Conservation (phyloP, 495 filamentous ascomycete species). For the Tuber microsphaerosporum region DNA sequence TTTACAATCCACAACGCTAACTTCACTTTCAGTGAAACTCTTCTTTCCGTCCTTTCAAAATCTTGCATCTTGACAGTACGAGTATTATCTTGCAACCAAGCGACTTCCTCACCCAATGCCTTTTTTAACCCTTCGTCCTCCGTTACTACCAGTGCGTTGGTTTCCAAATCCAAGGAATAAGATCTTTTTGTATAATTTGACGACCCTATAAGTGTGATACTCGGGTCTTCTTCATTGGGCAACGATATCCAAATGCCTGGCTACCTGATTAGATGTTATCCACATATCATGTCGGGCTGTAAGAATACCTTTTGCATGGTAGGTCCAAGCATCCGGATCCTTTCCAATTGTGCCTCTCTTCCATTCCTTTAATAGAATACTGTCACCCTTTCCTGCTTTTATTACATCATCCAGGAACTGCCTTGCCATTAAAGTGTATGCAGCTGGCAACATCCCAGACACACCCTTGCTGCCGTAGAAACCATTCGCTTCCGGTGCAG, state of each 20-base stretch:
- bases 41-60: slow-evolving; percentile 68
- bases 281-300: background rate
- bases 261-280: background rate
- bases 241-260: slow-evolving; percentile 76
- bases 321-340: slow-evolving; percentile 82
- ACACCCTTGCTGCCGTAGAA: slow-evolving; percentile 87
- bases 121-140: slow-evolving; percentile 64
- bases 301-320: slow-evolving; percentile 73
- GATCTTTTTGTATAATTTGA: slow-evolving; percentile 95
- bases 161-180: slow-evolving; percentile 85
- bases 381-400: slow-evolving; percentile 51
- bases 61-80: slow-evolving; percentile 61
- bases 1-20: slow-evolving; percentile 74
- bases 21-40: slow-evolving; percentile 76
- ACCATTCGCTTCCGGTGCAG: slow-evolving; percentile 90
- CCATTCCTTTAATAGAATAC: slow-evolving; percentile 82
- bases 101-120: slow-evolving; percentile 67
- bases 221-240: slow-evolving; percentile 53
- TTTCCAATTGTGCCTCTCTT: slow-evolving; percentile 52
- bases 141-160: slow-evolving; percentile 77
- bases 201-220: slow-evolving; percentile 75
- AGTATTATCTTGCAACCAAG: slow-evolving; percentile 68
- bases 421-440: slow-evolving; percentile 79
- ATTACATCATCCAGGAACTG: slow-evolving; percentile 69
- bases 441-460: slow-evolving; percentile 79